Base-by-base conservation (phyloP, 2,329 filamentous ascomycete species). In the Macroventuria anomochaeta region DNA sequence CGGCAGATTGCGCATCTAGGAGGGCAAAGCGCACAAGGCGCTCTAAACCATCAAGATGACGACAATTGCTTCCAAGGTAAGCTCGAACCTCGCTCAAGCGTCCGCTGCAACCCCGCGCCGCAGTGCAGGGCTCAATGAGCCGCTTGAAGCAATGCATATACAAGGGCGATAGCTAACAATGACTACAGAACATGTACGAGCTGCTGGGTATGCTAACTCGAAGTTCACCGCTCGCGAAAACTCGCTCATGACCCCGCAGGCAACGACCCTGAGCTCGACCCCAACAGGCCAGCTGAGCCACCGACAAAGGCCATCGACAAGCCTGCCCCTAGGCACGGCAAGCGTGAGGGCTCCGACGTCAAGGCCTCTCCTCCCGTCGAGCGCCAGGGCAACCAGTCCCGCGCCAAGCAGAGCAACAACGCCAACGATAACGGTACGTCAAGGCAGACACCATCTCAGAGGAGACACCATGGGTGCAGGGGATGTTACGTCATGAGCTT, bases 251-350 rank as follows among this genome's bases (percentile, higher is more conserved):
- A 67, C 64, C 63, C 58, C 61, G 65, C 76, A 88, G 86, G 86
- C 77, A 88, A 88, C 78, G 85, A 88, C 76, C 84, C 83, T 67
- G 86, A 88, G 75, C 82, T 85, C 74, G 85, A 87, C 77, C 84
- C 85, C 76, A 91, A 93, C 80, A 87, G 87, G 80, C 83, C 84
- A 66, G 86, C 88, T 72, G 82, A 86, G 70, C 88, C 88, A 76
- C 93, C 92, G 71, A 87, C 90, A 71, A 95, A 91, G 86, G 89
- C 90, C 76, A 85, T 95, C 75, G 91, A 96, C 78, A 96, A 95
- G 87, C 85, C 87, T 65, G 79, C 83, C 66, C 81, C 86, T 72
- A 88, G 91, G 77, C 84, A 85, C 76, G 85, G 85, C 77, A 97
- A 97, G 88, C 91, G 91, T 82, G 93, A 93, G 81, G 88, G 85